Percentiles rank a stretch among this genome's conserved stretches.
phyloP scores from a whole-genome alignment of 1,284 basidiomycete genomes.

The Tilletia setariae region DNA sequence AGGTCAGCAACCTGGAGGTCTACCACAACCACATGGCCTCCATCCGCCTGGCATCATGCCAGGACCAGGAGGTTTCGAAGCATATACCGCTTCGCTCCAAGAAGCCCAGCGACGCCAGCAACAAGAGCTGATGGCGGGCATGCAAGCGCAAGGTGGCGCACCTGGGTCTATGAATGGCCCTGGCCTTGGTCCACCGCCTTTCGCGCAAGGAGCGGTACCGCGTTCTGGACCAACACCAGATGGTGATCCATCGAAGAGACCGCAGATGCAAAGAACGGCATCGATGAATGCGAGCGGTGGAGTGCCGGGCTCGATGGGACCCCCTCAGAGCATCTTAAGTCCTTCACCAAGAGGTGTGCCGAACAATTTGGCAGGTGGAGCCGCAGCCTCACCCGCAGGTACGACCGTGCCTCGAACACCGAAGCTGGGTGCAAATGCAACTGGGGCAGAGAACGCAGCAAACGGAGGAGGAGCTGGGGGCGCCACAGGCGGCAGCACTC shows the following conservation, averaged over 20 bases:
- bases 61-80: background rate
- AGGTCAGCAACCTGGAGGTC: background rate
- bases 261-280: conserved; percentile 1
- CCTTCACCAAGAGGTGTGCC: conserved; percentile 2
- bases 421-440: background rate
- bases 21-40: background rate
- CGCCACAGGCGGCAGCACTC: background rate
- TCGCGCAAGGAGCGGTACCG: background rate
- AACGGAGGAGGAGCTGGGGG: background rate
- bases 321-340: conserved; percentile 3
- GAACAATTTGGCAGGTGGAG: background rate
- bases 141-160: background rate
- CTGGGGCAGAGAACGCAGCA: background rate
- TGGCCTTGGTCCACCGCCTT: background rate
- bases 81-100: background rate
- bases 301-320: conserved; percentile 1
- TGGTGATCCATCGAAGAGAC: background rate
- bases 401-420: conserved; percentile 1
- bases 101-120: conserved; percentile 6
- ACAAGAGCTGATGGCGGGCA: conserved; percentile 1
- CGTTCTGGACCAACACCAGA: conserved; percentile 8
- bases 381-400: background rate
- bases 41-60: background rate
- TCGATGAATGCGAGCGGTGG: conserved; percentile 7
- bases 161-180: background rate